Evolutionary conservation across 2,329 filamentous ascomycete species (phyloP).

Genomic region (Xylaria sp.): DNA sequence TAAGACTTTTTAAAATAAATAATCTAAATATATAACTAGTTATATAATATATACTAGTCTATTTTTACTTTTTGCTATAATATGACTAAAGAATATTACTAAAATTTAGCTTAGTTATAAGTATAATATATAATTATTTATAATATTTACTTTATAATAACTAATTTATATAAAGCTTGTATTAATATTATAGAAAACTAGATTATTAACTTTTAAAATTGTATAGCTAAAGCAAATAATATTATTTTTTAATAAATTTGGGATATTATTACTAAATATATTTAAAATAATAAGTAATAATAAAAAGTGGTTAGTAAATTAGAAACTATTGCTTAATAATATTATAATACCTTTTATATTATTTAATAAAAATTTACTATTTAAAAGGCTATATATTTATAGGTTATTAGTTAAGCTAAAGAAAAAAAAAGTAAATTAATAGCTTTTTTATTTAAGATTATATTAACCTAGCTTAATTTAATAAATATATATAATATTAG

Average conservation of each 20-base stretch:
- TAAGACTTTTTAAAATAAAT: neutral
- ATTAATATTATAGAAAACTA: too few relatives aligned
- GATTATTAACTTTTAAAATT: too few relatives aligned
- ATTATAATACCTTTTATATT: neutral
- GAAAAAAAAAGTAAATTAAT: neutral
- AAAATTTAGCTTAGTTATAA: too few relatives aligned
- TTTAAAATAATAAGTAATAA: neutral
- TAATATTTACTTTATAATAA: too few relatives aligned
- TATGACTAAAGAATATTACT: too few relatives aligned
- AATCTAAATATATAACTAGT: neutral
- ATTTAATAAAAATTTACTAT: neutral
- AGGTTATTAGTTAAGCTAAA: neutral
- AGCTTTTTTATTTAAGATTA: neutral
- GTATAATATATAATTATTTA: too few relatives aligned
- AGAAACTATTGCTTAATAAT: neutral
- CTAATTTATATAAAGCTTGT: too few relatives aligned
- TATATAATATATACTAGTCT: neutral
- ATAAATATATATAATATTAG: neutral
- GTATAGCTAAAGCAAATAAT: too few relatives aligned
- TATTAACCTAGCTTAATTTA: neutral
- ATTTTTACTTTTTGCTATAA: neutral
- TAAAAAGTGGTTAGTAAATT: neutral
- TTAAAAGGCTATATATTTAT: neutral
- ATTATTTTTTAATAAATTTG: neutral
- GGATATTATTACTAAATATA: neutral